Evolutionary conservation across 1,139 yeast genomes (phyloP).

Genomic region (Williopsis jadinii): DNA sequence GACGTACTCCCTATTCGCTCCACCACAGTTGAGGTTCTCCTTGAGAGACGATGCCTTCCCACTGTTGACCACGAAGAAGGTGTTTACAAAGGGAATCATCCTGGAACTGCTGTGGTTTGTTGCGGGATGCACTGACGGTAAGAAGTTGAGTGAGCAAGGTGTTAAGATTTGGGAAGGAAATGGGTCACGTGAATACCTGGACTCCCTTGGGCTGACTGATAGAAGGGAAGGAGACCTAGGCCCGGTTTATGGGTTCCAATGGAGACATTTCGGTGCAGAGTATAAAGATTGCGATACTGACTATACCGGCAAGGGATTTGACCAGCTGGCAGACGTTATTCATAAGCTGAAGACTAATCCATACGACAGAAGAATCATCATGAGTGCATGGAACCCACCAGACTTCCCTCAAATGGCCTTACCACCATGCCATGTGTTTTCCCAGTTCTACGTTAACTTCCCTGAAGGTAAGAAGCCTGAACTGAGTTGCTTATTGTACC

Average conservation of each 20-base stretch:
- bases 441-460: constrained; percentile 88
- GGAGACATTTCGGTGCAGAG: constrained; percentile 98
- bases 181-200: constrained; percentile 90
- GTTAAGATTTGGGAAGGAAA: constrained; percentile 98
- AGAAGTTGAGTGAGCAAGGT: constrained; percentile 67
- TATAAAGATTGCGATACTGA: constrained; percentile 82
- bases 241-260: constrained; percentile 97
- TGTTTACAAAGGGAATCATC: constrained; percentile 82
- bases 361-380: constrained; percentile 84
- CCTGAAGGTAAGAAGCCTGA: constrained; percentile 54
- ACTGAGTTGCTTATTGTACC: constrained; percentile 84
- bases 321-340: constrained; percentile 78
- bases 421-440: constrained; percentile 97
- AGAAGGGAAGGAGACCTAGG: constrained; percentile 94
- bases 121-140: constrained; percentile 84
- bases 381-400: constrained; percentile 98
- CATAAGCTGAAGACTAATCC: constrained; percentile 80
- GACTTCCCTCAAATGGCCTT: constrained; percentile 91
- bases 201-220: constrained; percentile 68
- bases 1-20: constrained; percentile 83
- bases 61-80: constrained; percentile 84
- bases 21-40: constrained; percentile 87
- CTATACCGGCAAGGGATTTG: constrained; percentile 82
- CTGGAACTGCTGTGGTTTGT: constrained; percentile 92
- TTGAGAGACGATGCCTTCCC: constrained; percentile 73